These are phyloP conservation scores for Auricularia sp. DNA, from an alignment of 768 basidiomycete species.

Conservation along the genomic window DNA sequence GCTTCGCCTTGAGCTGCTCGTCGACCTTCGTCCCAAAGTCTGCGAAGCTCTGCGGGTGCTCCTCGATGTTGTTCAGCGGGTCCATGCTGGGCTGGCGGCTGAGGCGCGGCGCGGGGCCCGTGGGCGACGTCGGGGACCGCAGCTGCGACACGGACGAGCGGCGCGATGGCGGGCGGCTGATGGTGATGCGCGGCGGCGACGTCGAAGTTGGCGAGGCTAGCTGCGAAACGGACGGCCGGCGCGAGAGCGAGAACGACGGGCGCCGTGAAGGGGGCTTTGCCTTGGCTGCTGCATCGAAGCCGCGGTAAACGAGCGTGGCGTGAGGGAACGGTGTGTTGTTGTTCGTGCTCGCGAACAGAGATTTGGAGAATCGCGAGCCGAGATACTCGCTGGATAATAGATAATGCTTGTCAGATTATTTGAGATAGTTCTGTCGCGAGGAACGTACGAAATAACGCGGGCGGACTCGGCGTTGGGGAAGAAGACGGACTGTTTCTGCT, in stretches of 20 bases:
- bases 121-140: neutral
- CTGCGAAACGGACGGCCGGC: neutral
- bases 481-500: constrained; percentile 21
- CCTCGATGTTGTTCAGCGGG: neutral
- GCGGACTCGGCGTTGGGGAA: constrained; percentile 29
- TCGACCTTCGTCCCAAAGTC: constrained; percentile 6
- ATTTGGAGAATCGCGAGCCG: constrained; percentile 5
- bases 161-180: neutral
- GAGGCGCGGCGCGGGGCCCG: neutral
- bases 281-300: constrained; percentile 23
- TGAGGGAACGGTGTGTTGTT: constrained; percentile 17
- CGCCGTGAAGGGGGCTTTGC: neutral
- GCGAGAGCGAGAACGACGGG: neutral
- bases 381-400: neutral
- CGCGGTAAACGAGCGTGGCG: constrained; percentile 27
- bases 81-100: neutral
- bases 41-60: neutral
- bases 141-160: neutral
- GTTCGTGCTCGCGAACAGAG: neutral
- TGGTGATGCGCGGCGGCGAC: too few species aligned
- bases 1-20: neutral
- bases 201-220: neutral
- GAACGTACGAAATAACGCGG: constrained; percentile 8
- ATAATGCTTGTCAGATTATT: too few species aligned
- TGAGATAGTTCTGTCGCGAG: too few species aligned